Evolutionary conservation across 1,284 basidiomycete genomes (phyloP), one percentile per base, ranked within the genome.

Genomic region (Gymnopus androsaceus): DNA sequence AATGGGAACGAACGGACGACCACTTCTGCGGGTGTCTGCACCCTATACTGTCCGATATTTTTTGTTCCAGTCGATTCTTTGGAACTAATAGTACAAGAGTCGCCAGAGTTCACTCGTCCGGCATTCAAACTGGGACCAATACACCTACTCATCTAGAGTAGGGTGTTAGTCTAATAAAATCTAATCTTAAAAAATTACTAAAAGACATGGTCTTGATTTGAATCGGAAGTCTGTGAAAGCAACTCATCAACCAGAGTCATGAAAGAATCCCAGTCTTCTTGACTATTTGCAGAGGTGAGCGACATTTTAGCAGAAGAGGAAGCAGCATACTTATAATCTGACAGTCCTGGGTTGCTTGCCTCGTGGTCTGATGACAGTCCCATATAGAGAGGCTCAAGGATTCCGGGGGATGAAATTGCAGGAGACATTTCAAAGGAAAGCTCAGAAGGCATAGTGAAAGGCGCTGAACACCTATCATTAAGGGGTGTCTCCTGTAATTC

Each of bases 181-280:
- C n/a, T n/a, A n/a, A n/a, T n/a, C n/a, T n/a, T n/a, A n/a, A n/a
- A n/a, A n/a, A n/a, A n/a, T n/a, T n/a, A n/a, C n/a, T n/a, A n/a
- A n/a, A n/a, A n/a, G n/a, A n/a, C n/a, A n/a, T n/a, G n/a, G n/a
- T n/a, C n/a, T 21, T 21, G 27, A 34, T 17, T 23, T 31, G 46
- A 34, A 23, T 51, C 41, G 12, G 38, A 25, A 40, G 49, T 21
- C 12, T 45, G 40, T n/a, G n/a, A n/a, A 33, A 53, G 30, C 33
- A 46, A n/a, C 33, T 53, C 31, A 34, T 53, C 42, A 4, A 53
- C 51, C 21, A 45, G 34, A 23, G 27, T 37, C 51, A 46, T 52
- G 31, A 44, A 52, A 33, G 30, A 25, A 17, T 42, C 44, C 51
- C 51, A 52, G 21, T 52, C 51, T 23, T 52, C 51, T 52, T 31